Evolutionary conservation across 2,329 filamentous ascomycete genomes (phyloP), one percentile per base, ranked within the genome.

Genomic region (Gyromitra esculenta): DNA sequence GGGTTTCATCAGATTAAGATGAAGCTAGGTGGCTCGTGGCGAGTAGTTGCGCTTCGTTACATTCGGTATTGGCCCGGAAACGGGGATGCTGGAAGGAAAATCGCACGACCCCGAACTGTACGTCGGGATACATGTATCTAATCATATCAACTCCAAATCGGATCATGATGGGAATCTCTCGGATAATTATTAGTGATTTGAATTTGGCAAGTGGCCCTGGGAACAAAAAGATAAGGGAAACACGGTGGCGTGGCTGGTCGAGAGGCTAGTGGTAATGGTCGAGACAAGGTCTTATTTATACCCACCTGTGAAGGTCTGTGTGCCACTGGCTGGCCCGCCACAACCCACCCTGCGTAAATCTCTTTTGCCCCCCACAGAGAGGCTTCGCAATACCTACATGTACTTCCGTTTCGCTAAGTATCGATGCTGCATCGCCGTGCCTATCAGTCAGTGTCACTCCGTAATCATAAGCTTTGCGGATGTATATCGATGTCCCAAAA

Each of bases 131-230:
- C 25, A 31, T 31, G 25, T 31, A 31, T 31, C 25, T 31, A 31
- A 31, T 70, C 48, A 15, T 65, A 65, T 45, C 62, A 21, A 45
- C 48, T 43, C 21, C 39, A 18, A 57, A 64, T 52, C 39, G 50
- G 59, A 45, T 31, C 39, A 50, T 31, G 9, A 39, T 45, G 18
- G 45, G 18, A 7, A 35, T 15, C 21, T 15, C 21, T 11, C 48
- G 57, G 39, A 39, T 41, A 75, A 70, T 75, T 70, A 75, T 71
- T 70, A 75, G 72, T 75, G 72, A 75, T 70, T 75, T 41, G 39
- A 37, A 71, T 75, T 75, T 75, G 72, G 59, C 45, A 70, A 57
- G 65, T 64, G 59, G 48, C 63, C 57, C 41, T 41, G 13, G 9
- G 50, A 50, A 35, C 35, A 62, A 62, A 63, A 65, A 72, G 72